Evolutionary conservation across 164 flowering plant species (phyloP), one percentile per base, ranked within the genome.

Genomic region (Kingdonia uniflora): DNA sequence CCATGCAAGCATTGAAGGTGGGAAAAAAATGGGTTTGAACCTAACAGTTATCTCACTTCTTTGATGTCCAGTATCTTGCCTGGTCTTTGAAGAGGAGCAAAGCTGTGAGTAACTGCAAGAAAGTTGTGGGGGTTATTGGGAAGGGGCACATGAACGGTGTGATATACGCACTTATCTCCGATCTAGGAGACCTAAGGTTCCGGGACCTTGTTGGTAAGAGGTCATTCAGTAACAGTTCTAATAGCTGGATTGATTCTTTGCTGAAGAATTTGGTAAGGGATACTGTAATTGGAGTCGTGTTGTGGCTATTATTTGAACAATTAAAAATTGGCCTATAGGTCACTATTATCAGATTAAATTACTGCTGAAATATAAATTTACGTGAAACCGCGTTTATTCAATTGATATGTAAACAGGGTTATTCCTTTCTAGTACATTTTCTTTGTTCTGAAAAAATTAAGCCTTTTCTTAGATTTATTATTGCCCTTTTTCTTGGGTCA

Each of bases 71-170:
- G 96, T 87, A 83, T 66, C 79, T 87, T 39, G 83, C 92, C 12
- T 87, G 98, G 96, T 91, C 98, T 20, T 61, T 91, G 56, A 87
- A 91, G 74, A 67, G 90, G 57, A 87, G 98, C 78, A 87, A 87
- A 69, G 95, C 96, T 22, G 96, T 91, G 64, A 81, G 85, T 20
- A 71, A 67, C 61, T 51, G 81, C 25, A 85, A 79, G 66, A 72
- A 61, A 53, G 96, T 92, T 24, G 96, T 92, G 14, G 96, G 98
- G 33, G 85, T 92, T 35, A 85, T 88, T 6, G 98, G 98, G 52
- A 84, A 79, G 55, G 83, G 95, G 17, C 98, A 92, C 67, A 72
- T 92, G 87, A 92, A 92, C 11, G 98, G 96, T 6, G 95, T 92
- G 24, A 73, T 87, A 38, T 84, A 87, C 53, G 82, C 96, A n/a